A percentile compares a stretch with the other conserved stretches of the same genome.
phyloP scores from a whole-genome alignment of 2,329 filamentous ascomycete genomes.

The Chrysoporthe cubensis region DNA sequence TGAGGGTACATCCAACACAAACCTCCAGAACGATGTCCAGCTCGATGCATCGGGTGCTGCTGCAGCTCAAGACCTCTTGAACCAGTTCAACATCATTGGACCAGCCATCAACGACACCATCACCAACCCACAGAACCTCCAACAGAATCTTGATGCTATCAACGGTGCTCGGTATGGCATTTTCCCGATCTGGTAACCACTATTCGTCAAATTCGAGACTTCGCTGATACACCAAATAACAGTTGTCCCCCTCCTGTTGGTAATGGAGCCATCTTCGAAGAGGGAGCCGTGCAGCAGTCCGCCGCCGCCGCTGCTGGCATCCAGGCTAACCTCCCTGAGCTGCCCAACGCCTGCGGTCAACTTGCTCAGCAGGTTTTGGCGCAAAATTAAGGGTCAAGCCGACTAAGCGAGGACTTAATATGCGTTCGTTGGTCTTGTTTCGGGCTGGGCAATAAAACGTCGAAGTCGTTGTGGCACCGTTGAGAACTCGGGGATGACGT shows the following conservation, averaged over 20 bases:
- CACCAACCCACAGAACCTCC: conserved; percentile 20
- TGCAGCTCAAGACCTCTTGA: conserved; percentile 1
- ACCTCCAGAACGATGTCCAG: conserved; percentile 9
- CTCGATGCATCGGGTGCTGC: conserved; percentile 15
- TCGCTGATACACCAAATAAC: neutral
- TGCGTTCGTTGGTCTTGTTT: too few species aligned
- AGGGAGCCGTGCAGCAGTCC: conserved; percentile 24
- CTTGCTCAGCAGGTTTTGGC: conserved; percentile 1
- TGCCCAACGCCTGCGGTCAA: conserved; percentile 13
- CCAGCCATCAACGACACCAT: conserved; percentile 22
- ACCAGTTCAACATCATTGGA: conserved; percentile 24
- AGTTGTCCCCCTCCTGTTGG: conserved; percentile 21
- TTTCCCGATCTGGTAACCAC: neutral
- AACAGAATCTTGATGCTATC: conserved; percentile 23
- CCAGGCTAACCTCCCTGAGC: conserved; percentile 4
- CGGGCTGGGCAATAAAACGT: too few species aligned
- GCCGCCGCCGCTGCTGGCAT: conserved; percentile 15
- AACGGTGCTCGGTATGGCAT: conserved; percentile 23
- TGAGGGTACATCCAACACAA: conserved; percentile 16
- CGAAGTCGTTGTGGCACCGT: too few species aligned
- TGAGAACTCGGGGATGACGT: too few species aligned
- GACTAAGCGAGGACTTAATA: too few species aligned
- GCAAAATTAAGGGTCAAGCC: too few species aligned
- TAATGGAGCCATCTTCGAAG: conserved; percentile 19
- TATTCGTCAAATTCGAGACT: too few species aligned